These are phyloP conservation scores for Arabis hirsuta DNA, from an alignment of 345 rosid genomes.

Conservation along the genomic window DNA sequence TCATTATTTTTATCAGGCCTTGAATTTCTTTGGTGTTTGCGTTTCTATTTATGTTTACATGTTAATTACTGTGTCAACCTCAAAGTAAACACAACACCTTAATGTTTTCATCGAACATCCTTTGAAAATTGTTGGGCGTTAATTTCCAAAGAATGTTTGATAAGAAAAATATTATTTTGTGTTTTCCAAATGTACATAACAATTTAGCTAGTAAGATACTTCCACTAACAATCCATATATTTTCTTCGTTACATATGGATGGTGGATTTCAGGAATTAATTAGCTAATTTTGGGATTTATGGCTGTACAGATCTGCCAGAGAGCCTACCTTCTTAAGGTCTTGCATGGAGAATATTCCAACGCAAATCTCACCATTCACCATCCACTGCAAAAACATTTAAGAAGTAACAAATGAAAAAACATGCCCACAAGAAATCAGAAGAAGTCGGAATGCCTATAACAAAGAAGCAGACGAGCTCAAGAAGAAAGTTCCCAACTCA, in stretches of 20 bases:
- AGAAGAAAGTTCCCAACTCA: conserved; percentile 13
- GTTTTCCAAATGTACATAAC: neutral
- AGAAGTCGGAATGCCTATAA: conserved; percentile 18
- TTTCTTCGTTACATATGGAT: neutral
- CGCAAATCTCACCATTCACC: conserved; percentile 98
- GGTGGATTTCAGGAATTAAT: conserved; percentile 5
- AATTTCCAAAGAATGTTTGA: neutral
- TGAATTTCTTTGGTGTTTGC: conserved; percentile 7
- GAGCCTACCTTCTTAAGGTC: conserved; percentile 80
- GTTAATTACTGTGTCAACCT: conserved; percentile 4
- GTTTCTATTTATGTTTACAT: neutral
- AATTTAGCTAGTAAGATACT: neutral
- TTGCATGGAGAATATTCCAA: conserved; percentile 89
- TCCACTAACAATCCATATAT: conserved; percentile 3
- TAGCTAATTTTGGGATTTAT: conserved; percentile 10
- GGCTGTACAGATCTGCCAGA: conserved; percentile 3
- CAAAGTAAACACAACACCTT: neutral
- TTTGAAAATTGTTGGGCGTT: neutral
- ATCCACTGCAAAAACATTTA: conserved; percentile 76
- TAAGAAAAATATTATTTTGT: neutral
- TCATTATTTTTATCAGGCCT: conserved; percentile 1
- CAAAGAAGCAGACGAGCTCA: conserved; percentile 22
- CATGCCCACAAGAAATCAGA: conserved; percentile 22
- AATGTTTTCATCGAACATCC: conserved; percentile 18
- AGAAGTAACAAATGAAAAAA: conserved; percentile 26